Conservation (phyloP, 352 stramenopile species). For the Pythium dissotocum region DNA sequence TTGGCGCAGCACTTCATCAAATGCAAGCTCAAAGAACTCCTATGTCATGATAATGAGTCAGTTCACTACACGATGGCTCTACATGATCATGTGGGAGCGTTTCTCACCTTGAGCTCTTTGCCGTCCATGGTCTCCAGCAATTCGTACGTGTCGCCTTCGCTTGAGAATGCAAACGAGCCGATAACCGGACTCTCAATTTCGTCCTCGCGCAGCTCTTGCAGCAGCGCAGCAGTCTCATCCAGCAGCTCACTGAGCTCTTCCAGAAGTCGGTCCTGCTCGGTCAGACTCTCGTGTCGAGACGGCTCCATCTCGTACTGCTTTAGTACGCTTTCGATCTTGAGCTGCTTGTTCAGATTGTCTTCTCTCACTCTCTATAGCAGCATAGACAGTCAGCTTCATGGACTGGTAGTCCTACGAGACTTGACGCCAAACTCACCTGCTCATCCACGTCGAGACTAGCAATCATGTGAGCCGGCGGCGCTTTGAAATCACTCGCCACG, state of each 20-base stretch:
- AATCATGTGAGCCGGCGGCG: constrained; percentile 39
- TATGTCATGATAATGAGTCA: constrained; percentile 13
- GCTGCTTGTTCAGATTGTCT: constrained; percentile 37
- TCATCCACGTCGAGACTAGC: constrained; percentile 45
- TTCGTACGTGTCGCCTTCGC: constrained; percentile 57
- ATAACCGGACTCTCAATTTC: constrained; percentile 48
- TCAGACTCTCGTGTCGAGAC: constrained; percentile 17
- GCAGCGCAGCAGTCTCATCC: constrained; percentile 44
- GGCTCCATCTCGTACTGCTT: constrained; percentile 68
- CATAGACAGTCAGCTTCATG: background rate
- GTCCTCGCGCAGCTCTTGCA: constrained; percentile 32
- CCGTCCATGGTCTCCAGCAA: constrained; percentile 69
- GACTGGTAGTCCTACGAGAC: background rate
- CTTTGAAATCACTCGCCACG: constrained; percentile 30
- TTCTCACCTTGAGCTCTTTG: constrained; percentile 60
- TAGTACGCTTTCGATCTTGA: constrained; percentile 61
- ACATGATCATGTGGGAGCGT: background rate
- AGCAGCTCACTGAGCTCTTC: constrained; percentile 56
- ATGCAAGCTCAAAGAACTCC: constrained; percentile 70
- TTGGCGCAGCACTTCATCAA: constrained; percentile 61
- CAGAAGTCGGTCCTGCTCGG: constrained; percentile 37
- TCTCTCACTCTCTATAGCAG: constrained; percentile 28
- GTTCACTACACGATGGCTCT: background rate
- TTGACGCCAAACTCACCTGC: constrained; percentile 25
- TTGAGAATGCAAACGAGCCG: constrained; percentile 61